Conservation (phyloP, 2,329 filamentous ascomycete genomes). For the Colletotrichum spaethianum region DNA sequence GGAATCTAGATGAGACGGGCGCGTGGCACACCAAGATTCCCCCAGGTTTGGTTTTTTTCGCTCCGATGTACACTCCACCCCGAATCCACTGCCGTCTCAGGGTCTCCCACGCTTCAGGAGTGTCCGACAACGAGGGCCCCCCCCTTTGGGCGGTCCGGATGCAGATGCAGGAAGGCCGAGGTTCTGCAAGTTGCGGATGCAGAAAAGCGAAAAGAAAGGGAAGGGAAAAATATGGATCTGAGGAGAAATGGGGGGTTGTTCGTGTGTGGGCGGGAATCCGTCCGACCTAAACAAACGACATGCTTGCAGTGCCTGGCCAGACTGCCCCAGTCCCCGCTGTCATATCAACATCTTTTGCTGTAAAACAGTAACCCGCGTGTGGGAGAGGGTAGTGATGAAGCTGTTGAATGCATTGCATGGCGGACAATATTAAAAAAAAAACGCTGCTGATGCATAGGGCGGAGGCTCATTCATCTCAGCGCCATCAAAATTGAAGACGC, state of each 20-base stretch:
- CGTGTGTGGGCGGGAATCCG: slow-evolving; percentile 14
- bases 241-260: slow-evolving; percentile 2
- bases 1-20: slow-evolving; percentile 28
- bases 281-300: background rate
- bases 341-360: background rate
- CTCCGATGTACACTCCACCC: slow-evolving; percentile 21
- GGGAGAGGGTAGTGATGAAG: too few relatives aligned
- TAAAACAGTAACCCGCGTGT: too few relatives aligned
- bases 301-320: background rate
- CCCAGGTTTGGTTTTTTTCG: slow-evolving; percentile 28
- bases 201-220: background rate
- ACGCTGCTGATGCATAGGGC: too few relatives aligned
- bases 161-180: slow-evolving; percentile 3
- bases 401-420: too few relatives aligned
- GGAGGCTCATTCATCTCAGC: too few relatives aligned
- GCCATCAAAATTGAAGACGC: background rate
- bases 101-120: slow-evolving; percentile 3
- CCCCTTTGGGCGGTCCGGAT: slow-evolving; percentile 20
- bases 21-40: slow-evolving; percentile 31
- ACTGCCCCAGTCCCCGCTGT: background rate
- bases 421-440: background rate
- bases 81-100: background rate
- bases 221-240: background rate
- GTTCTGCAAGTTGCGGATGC: slow-evolving; percentile 12
- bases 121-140: slow-evolving; percentile 5